A percentile compares a stretch with the other conserved stretches of the same genome.
phyloP scores from a whole-genome alignment of 768 basidiomycete species.

The Hygrocybe coccinea region DNA sequence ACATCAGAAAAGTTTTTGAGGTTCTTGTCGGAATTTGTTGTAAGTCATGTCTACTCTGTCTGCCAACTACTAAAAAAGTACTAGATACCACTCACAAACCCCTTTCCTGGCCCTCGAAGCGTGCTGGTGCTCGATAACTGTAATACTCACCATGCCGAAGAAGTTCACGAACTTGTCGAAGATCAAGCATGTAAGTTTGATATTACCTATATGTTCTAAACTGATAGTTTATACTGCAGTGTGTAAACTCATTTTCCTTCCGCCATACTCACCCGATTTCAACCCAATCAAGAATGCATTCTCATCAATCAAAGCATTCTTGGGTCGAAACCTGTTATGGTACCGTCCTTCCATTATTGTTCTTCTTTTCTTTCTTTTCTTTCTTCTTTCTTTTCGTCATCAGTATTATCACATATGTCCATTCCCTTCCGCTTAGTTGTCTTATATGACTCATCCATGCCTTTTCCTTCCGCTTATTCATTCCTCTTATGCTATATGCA shows the following conservation, averaged over 20 bases:
- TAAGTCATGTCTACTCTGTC: conserved; percentile 8
- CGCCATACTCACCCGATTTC: conserved; percentile 30
- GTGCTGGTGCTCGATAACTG: conserved; percentile 39
- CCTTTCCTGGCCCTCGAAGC: conserved; percentile 31
- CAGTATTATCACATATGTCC: no score
- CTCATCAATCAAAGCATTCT: conserved; percentile 20
- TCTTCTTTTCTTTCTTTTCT: no score
- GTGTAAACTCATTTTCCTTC: conserved; percentile 14
- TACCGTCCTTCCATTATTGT: no score
- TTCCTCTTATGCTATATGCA: no score
- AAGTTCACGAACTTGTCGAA: conserved; percentile 27
- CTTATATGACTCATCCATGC: no score
- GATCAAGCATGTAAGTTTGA: conserved; percentile 21
- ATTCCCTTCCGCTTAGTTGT: no score
- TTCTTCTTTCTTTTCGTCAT: no score
- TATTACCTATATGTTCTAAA: not conserved
- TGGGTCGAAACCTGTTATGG: no score
- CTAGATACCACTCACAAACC: conserved; percentile 13
- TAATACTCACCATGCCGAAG: conserved; percentile 34
- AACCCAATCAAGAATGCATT: conserved; percentile 33
- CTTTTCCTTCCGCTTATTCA: no score
- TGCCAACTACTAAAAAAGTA: not conserved
- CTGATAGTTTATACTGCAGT: not conserved
- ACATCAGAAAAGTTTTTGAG: conserved; percentile 28
- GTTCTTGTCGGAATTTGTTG: conserved; percentile 29